phyloP scores from a whole-genome alignment of 148 eudicot species.

The Diospyros lotus region DNA sequence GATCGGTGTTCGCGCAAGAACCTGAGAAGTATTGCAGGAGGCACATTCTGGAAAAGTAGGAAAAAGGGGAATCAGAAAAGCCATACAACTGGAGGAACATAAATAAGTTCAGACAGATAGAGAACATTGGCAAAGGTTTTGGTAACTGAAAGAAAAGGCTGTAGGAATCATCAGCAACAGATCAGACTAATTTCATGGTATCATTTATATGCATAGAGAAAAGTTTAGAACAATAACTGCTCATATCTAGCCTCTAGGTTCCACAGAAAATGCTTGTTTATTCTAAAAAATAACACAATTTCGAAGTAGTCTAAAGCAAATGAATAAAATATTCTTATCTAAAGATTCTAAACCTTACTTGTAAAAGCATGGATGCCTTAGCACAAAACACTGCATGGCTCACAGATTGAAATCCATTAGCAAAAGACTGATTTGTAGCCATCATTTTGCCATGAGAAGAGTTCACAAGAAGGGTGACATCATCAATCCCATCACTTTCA shows the following conservation, averaged over 20 bases:
- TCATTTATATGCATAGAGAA: too few relatives aligned
- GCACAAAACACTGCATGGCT: constrained; percentile 70
- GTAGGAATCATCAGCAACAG: not conserved
- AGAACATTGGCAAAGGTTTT: not conserved
- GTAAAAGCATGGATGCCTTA: constrained; percentile 92
- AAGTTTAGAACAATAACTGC: too few relatives aligned
- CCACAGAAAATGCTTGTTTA: too few relatives aligned
- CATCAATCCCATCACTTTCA: constrained; percentile 83
- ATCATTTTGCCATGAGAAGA: constrained; percentile 69
- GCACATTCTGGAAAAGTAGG: constrained; percentile 53
- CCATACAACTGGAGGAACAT: not conserved
- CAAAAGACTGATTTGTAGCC: constrained; percentile 47
- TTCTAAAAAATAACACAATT: too few relatives aligned
- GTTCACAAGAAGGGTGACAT: constrained; percentile 69
- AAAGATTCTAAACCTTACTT: constrained; percentile 32
- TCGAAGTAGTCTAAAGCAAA: not conserved
- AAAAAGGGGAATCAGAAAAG: not conserved
- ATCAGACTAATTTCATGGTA: not conserved
- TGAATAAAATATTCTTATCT: not conserved
- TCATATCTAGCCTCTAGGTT: too few relatives aligned
- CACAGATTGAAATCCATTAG: constrained; percentile 53
- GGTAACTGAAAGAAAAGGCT: not conserved
- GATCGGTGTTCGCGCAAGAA: constrained; percentile 87
- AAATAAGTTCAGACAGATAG: not conserved
- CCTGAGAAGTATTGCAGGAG: constrained; percentile 69